Conservation (phyloP, 345 rosid genomes). For the Populus alba region DNA sequence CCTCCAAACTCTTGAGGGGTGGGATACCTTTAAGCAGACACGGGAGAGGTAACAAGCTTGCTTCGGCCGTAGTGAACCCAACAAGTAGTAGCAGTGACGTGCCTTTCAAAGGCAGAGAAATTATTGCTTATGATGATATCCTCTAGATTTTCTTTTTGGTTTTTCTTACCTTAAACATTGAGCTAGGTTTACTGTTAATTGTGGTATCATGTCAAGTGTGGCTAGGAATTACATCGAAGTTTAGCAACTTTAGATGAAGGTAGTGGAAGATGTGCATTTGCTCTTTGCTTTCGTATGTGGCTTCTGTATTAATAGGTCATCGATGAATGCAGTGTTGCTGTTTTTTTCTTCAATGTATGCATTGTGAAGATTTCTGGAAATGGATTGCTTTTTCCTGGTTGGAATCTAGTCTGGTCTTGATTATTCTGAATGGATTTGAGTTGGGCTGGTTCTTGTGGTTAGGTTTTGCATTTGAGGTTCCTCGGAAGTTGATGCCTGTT, state of each 20-base stretch:
- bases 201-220: background rate
- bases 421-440: too few relatives aligned
- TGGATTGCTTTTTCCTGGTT: background rate
- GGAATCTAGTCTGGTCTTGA: too few relatives aligned
- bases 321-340: background rate
- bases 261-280: background rate
- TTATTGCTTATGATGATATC: constrained; percentile 76
- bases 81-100: constrained; percentile 19
- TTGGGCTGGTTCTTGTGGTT: too few relatives aligned
- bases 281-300: background rate
- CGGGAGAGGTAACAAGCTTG: constrained; percentile 69
- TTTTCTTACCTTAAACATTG: background rate
- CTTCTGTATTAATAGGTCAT: background rate
- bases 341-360: too few relatives aligned
- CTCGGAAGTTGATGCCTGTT: too few relatives aligned
- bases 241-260: constrained; percentile 7
- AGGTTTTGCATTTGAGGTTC: too few relatives aligned
- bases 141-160: constrained; percentile 24
- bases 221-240: background rate
- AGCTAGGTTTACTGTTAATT: too few relatives aligned
- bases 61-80: constrained; percentile 67
- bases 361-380: background rate
- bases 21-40: constrained; percentile 72
- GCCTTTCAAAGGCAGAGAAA: constrained; percentile 59
- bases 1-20: constrained; percentile 67